These are phyloP conservation scores for Bolboschoenoplectus hybrid DNA, from an alignment of 202 grass and related monocot species.

Conservation along the genomic window DNA sequence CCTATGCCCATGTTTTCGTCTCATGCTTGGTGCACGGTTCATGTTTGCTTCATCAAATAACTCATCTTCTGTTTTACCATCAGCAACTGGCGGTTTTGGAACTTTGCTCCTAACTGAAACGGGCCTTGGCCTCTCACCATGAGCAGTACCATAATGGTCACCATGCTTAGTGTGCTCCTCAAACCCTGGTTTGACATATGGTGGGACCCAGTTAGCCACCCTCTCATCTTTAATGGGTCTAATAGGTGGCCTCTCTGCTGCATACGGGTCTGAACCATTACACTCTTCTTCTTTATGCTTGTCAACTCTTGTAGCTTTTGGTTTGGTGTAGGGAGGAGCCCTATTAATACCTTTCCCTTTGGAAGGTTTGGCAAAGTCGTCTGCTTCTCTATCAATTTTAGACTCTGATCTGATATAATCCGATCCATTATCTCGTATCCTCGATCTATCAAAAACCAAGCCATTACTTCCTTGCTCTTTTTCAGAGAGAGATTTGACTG, in stretches of 20 bases:
- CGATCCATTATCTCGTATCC: slow-evolving; percentile 34
- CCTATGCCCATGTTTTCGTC: slow-evolving; percentile 50
- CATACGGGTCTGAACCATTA: slow-evolving; percentile 32
- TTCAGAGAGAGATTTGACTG: slow-evolving; percentile 47
- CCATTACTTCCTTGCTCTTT: slow-evolving; percentile 42
- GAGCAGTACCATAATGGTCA: slow-evolving; percentile 37
- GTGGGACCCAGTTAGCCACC: slow-evolving; percentile 55
- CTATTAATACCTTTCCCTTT: slow-evolving; percentile 62
- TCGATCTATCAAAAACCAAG: slow-evolving; percentile 35
- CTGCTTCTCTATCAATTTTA: slow-evolving; percentile 53
- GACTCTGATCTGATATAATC: slow-evolving; percentile 49
- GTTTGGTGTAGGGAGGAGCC: slow-evolving; percentile 76
- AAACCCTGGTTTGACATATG: slow-evolving; percentile 63
- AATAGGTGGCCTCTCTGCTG: slow-evolving; percentile 42
- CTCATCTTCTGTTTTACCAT: slow-evolving; percentile 23
- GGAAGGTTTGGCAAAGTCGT: slow-evolving; percentile 42
- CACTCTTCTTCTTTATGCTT: slow-evolving; percentile 50
- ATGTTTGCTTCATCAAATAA: slow-evolving; percentile 41
- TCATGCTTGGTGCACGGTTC: slow-evolving; percentile 38
- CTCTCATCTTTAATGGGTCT: slow-evolving; percentile 54
- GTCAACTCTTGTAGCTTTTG: slow-evolving; percentile 34
- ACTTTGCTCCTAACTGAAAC: slow-evolving; percentile 65
- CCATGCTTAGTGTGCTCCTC: slow-evolving; percentile 8
- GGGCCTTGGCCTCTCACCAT: slow-evolving; percentile 46
- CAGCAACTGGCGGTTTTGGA: slow-evolving; percentile 46